A percentile compares a stretch with the other conserved stretches of the same genome.
phyloP scores from a whole-genome alignment of 805 yeast genomes.

The Nakazawaea populi region DNA sequence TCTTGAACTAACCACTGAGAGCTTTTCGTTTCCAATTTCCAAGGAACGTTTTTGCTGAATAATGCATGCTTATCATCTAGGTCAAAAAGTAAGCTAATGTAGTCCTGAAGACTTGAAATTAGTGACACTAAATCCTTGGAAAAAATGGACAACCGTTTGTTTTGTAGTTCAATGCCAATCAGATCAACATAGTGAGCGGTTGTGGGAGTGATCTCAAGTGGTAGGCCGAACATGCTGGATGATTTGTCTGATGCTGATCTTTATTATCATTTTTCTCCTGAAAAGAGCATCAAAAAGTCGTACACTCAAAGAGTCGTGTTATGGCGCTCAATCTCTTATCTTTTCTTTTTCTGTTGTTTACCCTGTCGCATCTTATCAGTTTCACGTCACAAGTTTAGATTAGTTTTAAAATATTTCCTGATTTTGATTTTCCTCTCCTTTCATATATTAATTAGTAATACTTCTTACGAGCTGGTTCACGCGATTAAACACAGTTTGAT shows the following conservation, averaged over 20 bases:
- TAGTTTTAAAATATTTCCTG: background rate
- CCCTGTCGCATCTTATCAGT: background rate
- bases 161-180: background rate
- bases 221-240: background rate
- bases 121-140: background rate
- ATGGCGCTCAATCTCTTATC: background rate
- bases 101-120: slow-evolving; percentile 5
- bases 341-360: background rate
- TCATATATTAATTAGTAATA: background rate
- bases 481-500: background rate
- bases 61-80: background rate
- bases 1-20: slow-evolving; percentile 2
- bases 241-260: background rate
- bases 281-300: background rate
- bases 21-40: background rate
- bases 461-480: background rate
- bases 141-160: background rate
- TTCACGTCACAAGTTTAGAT: background rate
- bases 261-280: background rate
- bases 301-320: background rate
- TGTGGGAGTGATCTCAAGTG: background rate
- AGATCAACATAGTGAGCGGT: background rate
- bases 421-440: background rate
- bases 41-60: background rate
- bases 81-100: background rate